Conservation (phyloP, 345 rosid species). For the Linum tenue region DNA sequence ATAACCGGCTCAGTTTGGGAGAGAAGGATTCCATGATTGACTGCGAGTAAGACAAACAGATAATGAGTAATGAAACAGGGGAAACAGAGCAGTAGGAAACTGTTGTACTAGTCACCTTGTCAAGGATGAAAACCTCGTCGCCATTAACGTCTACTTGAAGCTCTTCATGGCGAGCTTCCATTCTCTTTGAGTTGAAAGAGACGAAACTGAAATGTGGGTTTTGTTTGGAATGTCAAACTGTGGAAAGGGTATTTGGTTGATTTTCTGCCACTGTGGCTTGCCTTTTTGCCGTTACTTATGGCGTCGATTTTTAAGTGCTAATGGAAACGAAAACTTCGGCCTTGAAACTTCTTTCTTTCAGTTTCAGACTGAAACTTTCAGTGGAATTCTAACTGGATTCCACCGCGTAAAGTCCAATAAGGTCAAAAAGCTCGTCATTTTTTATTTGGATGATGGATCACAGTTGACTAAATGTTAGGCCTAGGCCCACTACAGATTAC, state of each 20-base stretch:
- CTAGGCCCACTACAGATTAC: too few species aligned
- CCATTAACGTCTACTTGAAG: not conserved
- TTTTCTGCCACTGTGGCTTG: not conserved
- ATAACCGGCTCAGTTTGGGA: conserved; percentile 28
- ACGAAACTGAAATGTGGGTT: not conserved
- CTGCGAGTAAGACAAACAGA: conserved; percentile 16
- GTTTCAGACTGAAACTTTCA: too few species aligned
- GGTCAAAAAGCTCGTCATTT: too few species aligned
- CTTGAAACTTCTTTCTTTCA: too few species aligned
- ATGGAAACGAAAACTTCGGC: too few species aligned
- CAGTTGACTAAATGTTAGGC: too few species aligned
- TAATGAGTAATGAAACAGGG: not conserved
- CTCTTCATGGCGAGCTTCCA: not conserved
- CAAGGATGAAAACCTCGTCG: not conserved
- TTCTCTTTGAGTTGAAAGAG: not conserved
- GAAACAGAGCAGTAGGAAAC: not conserved
- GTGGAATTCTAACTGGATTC: too few species aligned
- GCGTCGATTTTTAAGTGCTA: not conserved
- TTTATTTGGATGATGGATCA: too few species aligned
- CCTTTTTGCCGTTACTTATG: not conserved
- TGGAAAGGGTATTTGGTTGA: too few species aligned
- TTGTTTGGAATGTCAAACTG: not conserved
- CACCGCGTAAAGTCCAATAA: too few species aligned
- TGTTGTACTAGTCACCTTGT: not conserved
- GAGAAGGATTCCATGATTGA: conserved; percentile 29